Base-by-base conservation (phyloP, 345 rosid species). In the Isatis tinctoria region DNA sequence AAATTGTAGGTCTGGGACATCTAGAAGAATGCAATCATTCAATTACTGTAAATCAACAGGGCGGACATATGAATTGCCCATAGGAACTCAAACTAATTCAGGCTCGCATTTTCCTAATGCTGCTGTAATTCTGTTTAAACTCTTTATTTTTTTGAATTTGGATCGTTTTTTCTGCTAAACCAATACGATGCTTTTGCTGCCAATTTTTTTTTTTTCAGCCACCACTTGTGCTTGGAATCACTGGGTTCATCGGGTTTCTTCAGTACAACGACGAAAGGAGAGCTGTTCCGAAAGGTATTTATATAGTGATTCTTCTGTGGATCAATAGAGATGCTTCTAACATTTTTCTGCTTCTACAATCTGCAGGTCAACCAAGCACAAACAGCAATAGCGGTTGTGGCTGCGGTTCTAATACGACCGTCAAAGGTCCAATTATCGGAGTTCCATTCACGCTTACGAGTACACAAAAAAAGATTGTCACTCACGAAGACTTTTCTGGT, bases 231-330 rank as follows among this genome's bases (percentile, higher is more conserved):
- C 81, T 88, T 45, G 93, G 90, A 41, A 83, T 92, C 64, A 74
- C 71, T 39, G 98, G 99, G 39, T 43, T 88, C 17, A 74, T 81
- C n/a, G 4, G 83, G 59, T 73, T 85, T 41, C 28, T 92, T 69
- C 97, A 83, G 81, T 88, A 82, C 49, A 92, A 95, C 76, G 99
- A 90, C 3, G 91, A 95, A 82, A 84, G 90, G 70, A 87, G 99
- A 84, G 87, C 81, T 22, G 41, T 85, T 77, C 78, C 74, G 0
- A 85, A 77, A 84, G 97, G 97, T 95, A 82, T 37, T 16, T 65
- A 13, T 58, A 57, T 4, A 16, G 28, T 20, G 10, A 22, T 20
- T 20, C 24, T 48, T 14, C 45, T 40, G 60, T 48, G 22, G 37
- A 8, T 43, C 5, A 2, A 43, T 39, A n/a, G 54, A 69, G 47